phyloP scores from a whole-genome alignment of 176 grass and related monocot species.

The Secale cereale region DNA sequence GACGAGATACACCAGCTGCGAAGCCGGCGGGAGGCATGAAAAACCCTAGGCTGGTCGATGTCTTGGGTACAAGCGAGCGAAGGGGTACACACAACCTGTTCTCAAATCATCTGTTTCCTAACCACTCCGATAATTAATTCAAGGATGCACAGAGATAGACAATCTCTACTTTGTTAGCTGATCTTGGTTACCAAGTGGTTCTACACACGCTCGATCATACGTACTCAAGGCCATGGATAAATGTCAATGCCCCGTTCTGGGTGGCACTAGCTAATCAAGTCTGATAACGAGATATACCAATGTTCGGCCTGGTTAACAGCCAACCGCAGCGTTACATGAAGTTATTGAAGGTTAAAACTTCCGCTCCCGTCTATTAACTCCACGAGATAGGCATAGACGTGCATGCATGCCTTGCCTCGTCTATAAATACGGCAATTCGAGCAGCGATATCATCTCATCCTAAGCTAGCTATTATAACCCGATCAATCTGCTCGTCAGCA shows the following conservation, averaged over 20 bases:
- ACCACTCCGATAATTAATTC: background rate
- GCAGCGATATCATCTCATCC: background rate
- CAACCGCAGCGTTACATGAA: background rate
- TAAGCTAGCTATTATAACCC: background rate
- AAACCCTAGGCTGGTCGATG: too few species aligned
- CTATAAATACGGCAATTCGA: constrained; percentile 22
- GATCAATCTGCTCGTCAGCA: background rate
- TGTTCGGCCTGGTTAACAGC: background rate
- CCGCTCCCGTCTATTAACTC: background rate
- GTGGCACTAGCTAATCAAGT: constrained; percentile 24
- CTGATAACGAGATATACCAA: constrained; percentile 10
- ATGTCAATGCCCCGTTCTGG: constrained; percentile 24
- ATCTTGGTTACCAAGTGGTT: background rate
- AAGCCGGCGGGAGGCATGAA: too few species aligned
- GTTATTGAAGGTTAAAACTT: constrained; percentile 9
- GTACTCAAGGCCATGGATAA: background rate
- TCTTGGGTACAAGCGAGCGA: too few species aligned
- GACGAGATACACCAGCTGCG: too few species aligned
- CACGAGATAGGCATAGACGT: background rate
- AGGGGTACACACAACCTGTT: too few species aligned
- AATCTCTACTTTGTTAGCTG: background rate
- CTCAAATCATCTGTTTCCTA: too few species aligned
- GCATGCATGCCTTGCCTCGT: background rate
- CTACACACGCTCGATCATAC: background rate
- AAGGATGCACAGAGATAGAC: background rate